phyloP scores from a whole-genome alignment of 352 stramenopile genomes.

The Hyaloperonospora brassicae region DNA sequence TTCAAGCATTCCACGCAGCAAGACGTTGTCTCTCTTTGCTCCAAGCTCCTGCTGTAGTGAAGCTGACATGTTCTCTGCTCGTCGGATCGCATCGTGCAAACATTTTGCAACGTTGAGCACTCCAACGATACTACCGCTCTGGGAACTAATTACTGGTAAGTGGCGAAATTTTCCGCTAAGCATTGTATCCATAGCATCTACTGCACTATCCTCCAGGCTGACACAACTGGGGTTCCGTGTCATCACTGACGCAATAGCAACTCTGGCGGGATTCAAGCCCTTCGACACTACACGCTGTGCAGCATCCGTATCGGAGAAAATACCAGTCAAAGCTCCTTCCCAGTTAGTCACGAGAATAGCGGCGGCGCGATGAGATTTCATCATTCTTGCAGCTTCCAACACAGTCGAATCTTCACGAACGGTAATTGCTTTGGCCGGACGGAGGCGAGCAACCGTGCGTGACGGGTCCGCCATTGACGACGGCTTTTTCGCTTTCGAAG shows the following conservation, averaged over 20 bases:
- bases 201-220: conserved; percentile 71
- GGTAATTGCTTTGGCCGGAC: conserved; percentile 85
- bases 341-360: conserved; percentile 88
- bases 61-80: conserved; percentile 88
- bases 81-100: conserved; percentile 96
- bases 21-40: conserved; percentile 42
- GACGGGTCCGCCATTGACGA: conserved; percentile 40
- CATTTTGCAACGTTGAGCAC: conserved; percentile 98
- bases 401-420: conserved; percentile 74
- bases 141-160: conserved; percentile 88
- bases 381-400: conserved; percentile 80
- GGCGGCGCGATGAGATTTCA: conserved; percentile 87
- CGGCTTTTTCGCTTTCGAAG: conserved; percentile 65
- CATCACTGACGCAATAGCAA: conserved; percentile 74
- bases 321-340: conserved; percentile 85
- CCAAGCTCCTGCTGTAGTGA: conserved; percentile 74
- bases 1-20: conserved; percentile 76
- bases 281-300: conserved; percentile 76
- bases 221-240: conserved; percentile 80
- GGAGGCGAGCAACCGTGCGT: conserved; percentile 67
- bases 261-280: conserved; percentile 54
- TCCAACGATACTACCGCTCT: conserved; percentile 85
- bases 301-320: conserved; percentile 91
- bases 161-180: conserved; percentile 91
- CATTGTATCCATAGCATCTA: conserved; percentile 82